Conservation (phyloP, 768 basidiomycete genomes). For the Imleria badia region DNA sequence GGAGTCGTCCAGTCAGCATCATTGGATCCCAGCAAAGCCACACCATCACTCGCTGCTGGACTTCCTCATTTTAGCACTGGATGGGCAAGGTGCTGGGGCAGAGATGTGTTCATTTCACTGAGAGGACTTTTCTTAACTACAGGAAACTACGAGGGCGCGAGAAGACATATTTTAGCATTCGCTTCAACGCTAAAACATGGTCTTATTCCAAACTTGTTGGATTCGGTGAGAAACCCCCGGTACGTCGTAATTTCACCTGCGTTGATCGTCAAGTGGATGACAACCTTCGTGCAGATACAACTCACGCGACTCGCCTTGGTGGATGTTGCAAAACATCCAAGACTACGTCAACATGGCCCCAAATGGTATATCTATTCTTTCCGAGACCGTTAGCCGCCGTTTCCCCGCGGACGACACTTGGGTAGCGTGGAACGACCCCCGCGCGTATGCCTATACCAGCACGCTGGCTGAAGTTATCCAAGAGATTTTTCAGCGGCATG, state of each 20-base stretch:
- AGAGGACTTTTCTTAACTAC: conserved; percentile 93
- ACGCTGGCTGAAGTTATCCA: conserved; percentile 95
- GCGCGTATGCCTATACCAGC: conserved; percentile 78
- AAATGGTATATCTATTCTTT: conserved; percentile 76
- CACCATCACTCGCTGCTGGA: conserved; percentile 89
- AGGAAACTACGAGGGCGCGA: conserved; percentile 83
- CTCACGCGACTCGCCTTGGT: conserved; percentile 98
- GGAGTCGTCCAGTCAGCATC: conserved; percentile 90
- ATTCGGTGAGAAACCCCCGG: conserved; percentile 84
- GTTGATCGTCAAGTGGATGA: not conserved
- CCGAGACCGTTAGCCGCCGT: conserved; percentile 83
- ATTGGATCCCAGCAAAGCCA: conserved; percentile 65
- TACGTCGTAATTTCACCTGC: conserved; percentile 32
- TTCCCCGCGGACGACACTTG: conserved; percentile 94
- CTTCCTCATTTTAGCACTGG: conserved; percentile 90
- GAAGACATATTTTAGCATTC: conserved; percentile 89
- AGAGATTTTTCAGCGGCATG: conserved; percentile 94
- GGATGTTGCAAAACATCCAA: conserved; percentile 98
- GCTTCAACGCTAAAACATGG: conserved; percentile 94
- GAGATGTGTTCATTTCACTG: conserved; percentile 91
- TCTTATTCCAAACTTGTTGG: conserved; percentile 92
- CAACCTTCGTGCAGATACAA: conserved; percentile 61
- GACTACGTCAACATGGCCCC: conserved; percentile 86
- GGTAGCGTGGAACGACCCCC: conserved; percentile 87
- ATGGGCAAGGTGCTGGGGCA: conserved; percentile 98